Evolutionary conservation across 345 rosid species (phyloP).

Genomic region (Euclidium syriacum): DNA sequence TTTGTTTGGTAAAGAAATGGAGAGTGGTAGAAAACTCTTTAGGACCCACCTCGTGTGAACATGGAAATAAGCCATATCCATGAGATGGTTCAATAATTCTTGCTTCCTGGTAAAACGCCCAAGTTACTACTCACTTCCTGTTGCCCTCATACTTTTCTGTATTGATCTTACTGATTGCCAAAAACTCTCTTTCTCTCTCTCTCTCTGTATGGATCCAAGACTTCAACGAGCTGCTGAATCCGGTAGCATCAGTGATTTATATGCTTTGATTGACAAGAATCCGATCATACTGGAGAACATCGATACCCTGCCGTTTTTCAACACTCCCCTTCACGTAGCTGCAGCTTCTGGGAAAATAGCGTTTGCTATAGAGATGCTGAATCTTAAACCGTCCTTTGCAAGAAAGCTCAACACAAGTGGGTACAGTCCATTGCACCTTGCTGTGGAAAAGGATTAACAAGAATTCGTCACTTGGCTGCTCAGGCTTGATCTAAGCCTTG

Average conservation of each 20-base stretch:
- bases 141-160: too few relatives aligned
- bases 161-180: too few relatives aligned
- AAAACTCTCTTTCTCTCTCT: too few relatives aligned
- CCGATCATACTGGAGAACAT: not conserved
- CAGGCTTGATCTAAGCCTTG: not conserved
- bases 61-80: too few relatives aligned
- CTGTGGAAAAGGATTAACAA: not conserved
- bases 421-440: slow-evolving; percentile 26
- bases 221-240: not conserved
- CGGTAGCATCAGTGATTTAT: not conserved
- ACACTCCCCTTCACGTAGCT: slow-evolving; percentile 30
- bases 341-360: slow-evolving; percentile 11
- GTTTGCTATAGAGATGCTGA: slow-evolving; percentile 22
- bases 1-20: too few relatives aligned
- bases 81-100: too few relatives aligned
- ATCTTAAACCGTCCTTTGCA: slow-evolving; percentile 29
- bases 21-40: too few relatives aligned
- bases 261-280: not conserved
- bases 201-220: not conserved
- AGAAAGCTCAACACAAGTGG: slow-evolving; percentile 21
- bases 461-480: not conserved
- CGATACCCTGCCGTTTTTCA: slow-evolving; percentile 14
- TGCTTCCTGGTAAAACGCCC: too few relatives aligned
- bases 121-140: too few relatives aligned
- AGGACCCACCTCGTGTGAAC: too few relatives aligned